phyloP scores from a whole-genome alignment of 345 rosid genomes.

The Bruguiera gymnorhiza region DNA sequence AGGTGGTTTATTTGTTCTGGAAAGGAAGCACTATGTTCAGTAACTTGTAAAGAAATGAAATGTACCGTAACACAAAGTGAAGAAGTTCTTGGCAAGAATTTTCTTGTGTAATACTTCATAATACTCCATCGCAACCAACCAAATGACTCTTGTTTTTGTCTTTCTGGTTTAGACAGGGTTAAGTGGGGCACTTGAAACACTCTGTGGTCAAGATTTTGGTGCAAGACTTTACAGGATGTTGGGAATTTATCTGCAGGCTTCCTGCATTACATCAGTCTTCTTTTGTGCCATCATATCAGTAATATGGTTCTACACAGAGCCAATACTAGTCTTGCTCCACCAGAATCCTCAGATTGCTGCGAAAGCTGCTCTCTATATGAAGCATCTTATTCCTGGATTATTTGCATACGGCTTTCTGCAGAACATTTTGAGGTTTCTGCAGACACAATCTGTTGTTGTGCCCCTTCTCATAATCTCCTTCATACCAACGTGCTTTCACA shows the following conservation, averaged over 20 bases:
- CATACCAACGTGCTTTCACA: constrained; percentile 13
- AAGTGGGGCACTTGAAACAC: constrained; percentile 24
- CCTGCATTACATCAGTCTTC: constrained; percentile 15
- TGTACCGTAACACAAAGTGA: too few species aligned
- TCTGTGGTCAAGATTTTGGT: constrained; percentile 24
- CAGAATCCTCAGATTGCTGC: constrained; percentile 18
- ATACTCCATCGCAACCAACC: too few species aligned
- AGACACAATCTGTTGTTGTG: constrained; percentile 18
- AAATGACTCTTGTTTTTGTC: background rate
- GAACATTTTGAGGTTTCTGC: constrained; percentile 25
- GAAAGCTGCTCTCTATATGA: constrained; percentile 17
- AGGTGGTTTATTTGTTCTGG: too few species aligned
- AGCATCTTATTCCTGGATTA: constrained; percentile 26
- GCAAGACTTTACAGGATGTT: constrained; percentile 16
- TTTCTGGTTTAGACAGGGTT: constrained; percentile 7
- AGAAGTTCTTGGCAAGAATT: too few species aligned
- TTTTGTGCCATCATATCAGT: constrained; percentile 3
- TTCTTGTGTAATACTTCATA: too few species aligned
- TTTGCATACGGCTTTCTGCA: constrained; percentile 23
- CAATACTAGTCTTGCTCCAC: constrained; percentile 11
- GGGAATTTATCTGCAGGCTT: constrained; percentile 18
- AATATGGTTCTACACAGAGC: constrained; percentile 23
- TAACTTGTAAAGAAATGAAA: too few species aligned
- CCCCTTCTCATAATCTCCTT: constrained; percentile 12
- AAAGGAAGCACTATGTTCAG: too few species aligned